Conservation (phyloP, 2,329 filamentous ascomycete genomes). For the Pseudogymnoascus sp. region DNA sequence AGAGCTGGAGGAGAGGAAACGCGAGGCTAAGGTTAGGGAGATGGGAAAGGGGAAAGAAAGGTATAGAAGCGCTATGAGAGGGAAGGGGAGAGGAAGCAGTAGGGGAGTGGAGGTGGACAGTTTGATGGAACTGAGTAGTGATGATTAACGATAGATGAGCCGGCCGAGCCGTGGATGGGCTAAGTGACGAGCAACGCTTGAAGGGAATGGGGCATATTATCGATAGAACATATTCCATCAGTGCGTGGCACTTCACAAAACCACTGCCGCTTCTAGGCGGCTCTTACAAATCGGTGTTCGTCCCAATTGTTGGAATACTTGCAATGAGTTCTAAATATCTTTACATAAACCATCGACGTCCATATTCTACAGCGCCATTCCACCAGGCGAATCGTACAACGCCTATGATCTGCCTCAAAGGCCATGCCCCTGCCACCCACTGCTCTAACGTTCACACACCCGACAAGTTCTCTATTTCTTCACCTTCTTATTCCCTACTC, state of each 20-base stretch:
- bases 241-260: background rate
- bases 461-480: background rate
- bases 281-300: background rate
- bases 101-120: slow-evolving; percentile 33
- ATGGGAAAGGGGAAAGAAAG: slow-evolving; percentile 37
- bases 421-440: background rate
- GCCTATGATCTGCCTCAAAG: background rate
- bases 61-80: slow-evolving; percentile 29
- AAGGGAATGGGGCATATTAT: background rate
- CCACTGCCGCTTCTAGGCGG: background rate
- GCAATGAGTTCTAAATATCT: slow-evolving; percentile 2
- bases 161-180: background rate
- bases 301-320: background rate
- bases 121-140: slow-evolving; percentile 50
- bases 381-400: slow-evolving; percentile 4
- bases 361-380: slow-evolving; percentile 8
- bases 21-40: slow-evolving; percentile 32
- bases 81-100: slow-evolving; percentile 17
- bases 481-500: slow-evolving; percentile 28
- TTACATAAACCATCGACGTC: slow-evolving; percentile 2
- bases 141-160: slow-evolving; percentile 18
- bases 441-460: background rate
- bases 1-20: slow-evolving; percentile 39
- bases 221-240: background rate
- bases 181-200: background rate